Percentiles rank a stretch among this genome's conserved stretches.
phyloP scores from a whole-genome alignment of 108 stramenopile genomes.

The Skeletonema costatum region DNA sequence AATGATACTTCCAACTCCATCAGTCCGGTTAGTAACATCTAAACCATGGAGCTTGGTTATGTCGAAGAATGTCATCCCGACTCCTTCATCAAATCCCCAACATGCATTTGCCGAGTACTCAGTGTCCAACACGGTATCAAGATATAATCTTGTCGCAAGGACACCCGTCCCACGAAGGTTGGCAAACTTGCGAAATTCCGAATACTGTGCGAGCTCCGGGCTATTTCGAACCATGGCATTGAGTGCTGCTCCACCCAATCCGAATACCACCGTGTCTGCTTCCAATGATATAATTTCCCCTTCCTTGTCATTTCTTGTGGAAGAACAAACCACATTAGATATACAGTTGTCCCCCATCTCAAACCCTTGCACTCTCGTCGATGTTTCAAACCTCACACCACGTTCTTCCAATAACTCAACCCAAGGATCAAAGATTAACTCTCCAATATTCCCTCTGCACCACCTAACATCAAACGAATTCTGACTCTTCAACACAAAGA shows the following conservation, averaged over 20 bases:
- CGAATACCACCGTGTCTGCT: constrained; percentile 78
- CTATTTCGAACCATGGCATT: constrained; percentile 63
- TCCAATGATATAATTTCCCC: constrained; percentile 22
- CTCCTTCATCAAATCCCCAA: constrained; percentile 82
- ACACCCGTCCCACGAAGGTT: constrained; percentile 77
- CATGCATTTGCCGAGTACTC: constrained; percentile 85
- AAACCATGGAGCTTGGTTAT: constrained; percentile 67
- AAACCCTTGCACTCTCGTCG: constrained; percentile 59
- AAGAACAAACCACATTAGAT: constrained; percentile 20
- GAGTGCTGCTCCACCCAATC: constrained; percentile 73
- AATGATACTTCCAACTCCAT: constrained; percentile 47
- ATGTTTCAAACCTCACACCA: constrained; percentile 53
- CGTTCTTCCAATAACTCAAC: constrained; percentile 47
- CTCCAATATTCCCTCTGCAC: constrained; percentile 83
- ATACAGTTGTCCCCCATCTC: constrained; percentile 10
- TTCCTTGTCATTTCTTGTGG: background rate
- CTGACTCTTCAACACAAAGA: constrained; percentile 77
- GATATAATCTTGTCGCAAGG: constrained; percentile 73
- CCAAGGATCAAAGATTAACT: constrained; percentile 78
- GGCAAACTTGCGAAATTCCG: constrained; percentile 72
- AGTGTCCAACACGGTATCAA: constrained; percentile 55
- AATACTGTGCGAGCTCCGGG: constrained; percentile 51
- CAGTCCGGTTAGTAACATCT: background rate
- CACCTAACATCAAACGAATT: constrained; percentile 84
- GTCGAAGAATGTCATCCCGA: constrained; percentile 88